These are phyloP conservation scores for Dendrobium chrysotoxum DNA, from an alignment of 106 monocot species.

Conservation along the genomic window DNA sequence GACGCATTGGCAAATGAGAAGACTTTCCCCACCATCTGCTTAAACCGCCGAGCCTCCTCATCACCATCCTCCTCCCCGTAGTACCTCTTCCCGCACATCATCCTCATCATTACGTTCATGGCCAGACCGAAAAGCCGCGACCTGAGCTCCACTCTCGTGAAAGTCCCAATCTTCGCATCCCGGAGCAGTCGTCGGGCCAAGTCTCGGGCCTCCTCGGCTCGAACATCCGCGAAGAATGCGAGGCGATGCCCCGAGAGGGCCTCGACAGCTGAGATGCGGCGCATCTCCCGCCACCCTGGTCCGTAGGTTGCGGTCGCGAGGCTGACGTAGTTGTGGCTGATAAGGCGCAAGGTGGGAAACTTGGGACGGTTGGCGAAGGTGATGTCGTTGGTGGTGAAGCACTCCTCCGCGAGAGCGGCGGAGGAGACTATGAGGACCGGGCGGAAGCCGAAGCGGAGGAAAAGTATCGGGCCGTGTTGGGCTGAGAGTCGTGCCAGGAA, in stretches of 20 bases:
- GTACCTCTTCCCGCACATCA: conserved; percentile 17
- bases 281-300: not conserved
- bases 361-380: conserved; percentile 9
- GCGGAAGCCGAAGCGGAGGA: conserved; percentile 15
- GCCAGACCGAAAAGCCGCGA: conserved; percentile 18
- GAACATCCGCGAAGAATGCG: conserved; percentile 2
- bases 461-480: conserved; percentile 28
- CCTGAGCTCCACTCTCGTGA: conserved; percentile 12
- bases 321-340: not conserved
- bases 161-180: not conserved
- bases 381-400: conserved; percentile 15
- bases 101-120: conserved; percentile 23
- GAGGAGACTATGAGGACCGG: conserved; percentile 11
- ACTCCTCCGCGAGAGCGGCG: conserved; percentile 5
- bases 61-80: not conserved
- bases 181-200: not conserved
- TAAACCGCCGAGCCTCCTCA: not conserved
- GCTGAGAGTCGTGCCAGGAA: conserved; percentile 22
- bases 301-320: not conserved
- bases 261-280: not conserved
- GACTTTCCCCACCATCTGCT: conserved; percentile 8
- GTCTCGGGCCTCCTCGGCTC: conserved; percentile 13
- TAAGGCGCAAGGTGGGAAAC: not conserved
- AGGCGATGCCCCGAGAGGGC: not conserved
- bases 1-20: conserved; percentile 6